phyloP scores from a whole-genome alignment of 2,329 filamentous ascomycete species.

The Ophiognomonia clavigignenti-juglandacearum region DNA sequence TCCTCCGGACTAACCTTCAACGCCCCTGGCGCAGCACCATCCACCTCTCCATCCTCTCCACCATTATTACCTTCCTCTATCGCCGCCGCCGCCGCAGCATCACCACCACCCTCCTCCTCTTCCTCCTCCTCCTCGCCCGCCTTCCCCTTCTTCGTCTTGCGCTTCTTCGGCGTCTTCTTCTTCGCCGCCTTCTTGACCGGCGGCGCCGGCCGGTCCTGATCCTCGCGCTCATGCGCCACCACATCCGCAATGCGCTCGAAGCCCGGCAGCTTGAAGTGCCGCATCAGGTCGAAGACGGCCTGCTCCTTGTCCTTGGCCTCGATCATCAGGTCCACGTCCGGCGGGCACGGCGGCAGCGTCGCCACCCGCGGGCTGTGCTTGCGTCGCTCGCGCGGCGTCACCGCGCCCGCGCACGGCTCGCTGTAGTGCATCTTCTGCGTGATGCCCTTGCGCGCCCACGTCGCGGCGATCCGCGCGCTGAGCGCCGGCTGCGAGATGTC shows the following conservation, averaged over 20 bases:
- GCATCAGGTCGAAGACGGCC: slow-evolving; percentile 91
- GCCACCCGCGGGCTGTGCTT: slow-evolving; percentile 81
- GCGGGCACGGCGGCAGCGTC: slow-evolving; percentile 74
- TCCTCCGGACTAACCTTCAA: slow-evolving; percentile 56
- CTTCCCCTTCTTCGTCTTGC: slow-evolving; percentile 27
- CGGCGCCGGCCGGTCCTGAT: slow-evolving; percentile 61
- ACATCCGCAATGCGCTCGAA: slow-evolving; percentile 72
- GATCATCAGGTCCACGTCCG: slow-evolving; percentile 95
- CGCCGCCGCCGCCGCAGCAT: neutral
- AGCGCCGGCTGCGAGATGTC: slow-evolving; percentile 65
- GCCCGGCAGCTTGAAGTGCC: slow-evolving; percentile 77
- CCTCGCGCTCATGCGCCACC: slow-evolving; percentile 68
- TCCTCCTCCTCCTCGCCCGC: slow-evolving; percentile 23
- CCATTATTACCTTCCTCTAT: no score
- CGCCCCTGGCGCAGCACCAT: neutral
- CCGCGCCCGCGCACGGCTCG: slow-evolving; percentile 69
- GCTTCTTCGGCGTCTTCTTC: slow-evolving; percentile 34
- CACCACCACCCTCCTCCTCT: slow-evolving; percentile 30
- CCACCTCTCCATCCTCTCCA: no score
- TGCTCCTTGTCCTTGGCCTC: slow-evolving; percentile 98
- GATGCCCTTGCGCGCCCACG: slow-evolving; percentile 80
- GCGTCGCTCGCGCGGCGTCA: slow-evolving; percentile 71
- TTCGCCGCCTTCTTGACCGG: slow-evolving; percentile 40
- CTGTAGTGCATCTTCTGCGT: slow-evolving; percentile 97
- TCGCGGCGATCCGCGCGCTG: slow-evolving; percentile 72